Conservation (phyloP, 2,329 filamentous ascomycete genomes). For the Biscogniauxia mediterranea region DNA sequence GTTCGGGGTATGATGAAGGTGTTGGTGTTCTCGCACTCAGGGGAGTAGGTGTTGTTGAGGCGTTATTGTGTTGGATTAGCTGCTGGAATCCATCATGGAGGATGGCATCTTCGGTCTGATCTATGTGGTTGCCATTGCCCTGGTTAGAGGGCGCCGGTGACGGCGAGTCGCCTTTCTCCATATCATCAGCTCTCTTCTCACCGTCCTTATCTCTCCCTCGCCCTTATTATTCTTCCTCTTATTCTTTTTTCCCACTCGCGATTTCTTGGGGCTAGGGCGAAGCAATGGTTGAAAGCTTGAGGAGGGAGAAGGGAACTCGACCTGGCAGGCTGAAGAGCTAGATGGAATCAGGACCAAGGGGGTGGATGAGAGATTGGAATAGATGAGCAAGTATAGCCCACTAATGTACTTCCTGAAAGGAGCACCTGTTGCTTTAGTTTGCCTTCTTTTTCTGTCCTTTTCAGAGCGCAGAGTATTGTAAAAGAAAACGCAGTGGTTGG, state of each 20-base stretch:
- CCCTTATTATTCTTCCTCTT: not conserved
- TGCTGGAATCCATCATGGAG: conserved; percentile 43
- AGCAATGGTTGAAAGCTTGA: not conserved
- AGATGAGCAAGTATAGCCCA: not conserved
- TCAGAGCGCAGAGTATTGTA: not conserved
- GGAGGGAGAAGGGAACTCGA: not conserved
- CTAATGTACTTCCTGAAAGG: not conserved
- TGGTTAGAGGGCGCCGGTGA: conserved; percentile 46
- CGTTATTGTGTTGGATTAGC: conserved; percentile 46
- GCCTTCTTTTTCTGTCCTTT: not conserved
- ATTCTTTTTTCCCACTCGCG: conserved; percentile 1
- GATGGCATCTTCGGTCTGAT: conserved; percentile 31
- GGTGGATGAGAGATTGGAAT: not conserved
- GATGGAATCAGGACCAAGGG: not conserved
- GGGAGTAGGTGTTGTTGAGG: conserved; percentile 16
- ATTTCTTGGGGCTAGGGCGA: not conserved
- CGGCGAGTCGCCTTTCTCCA: conserved; percentile 35
- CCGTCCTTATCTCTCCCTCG: not conserved
- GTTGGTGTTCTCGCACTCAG: conserved; percentile 16
- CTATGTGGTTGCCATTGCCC: conserved; percentile 22
- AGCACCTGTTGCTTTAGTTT: not conserved
- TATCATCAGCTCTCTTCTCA: conserved; percentile 20
- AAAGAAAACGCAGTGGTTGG: not conserved
- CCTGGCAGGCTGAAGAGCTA: not conserved
- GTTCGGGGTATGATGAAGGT: conserved; percentile 19